Evolutionary conservation across 2,329 filamentous ascomycete genomes (phyloP).

Genomic region (Sporothrix curviconia): DNA sequence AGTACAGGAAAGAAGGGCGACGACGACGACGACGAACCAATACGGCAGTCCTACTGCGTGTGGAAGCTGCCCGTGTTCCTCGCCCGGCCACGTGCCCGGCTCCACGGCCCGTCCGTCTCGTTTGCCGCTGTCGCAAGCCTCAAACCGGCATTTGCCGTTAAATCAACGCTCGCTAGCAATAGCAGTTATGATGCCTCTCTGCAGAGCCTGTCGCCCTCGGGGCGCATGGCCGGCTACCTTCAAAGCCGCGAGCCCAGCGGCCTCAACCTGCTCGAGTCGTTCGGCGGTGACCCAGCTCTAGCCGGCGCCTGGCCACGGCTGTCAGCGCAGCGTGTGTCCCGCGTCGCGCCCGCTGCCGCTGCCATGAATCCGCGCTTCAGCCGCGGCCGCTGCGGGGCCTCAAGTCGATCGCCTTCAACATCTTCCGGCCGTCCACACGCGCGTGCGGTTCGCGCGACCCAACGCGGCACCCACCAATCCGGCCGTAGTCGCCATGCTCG

Average conservation of each 20-base stretch:
- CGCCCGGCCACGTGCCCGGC: slow-evolving; percentile 53
- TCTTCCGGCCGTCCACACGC: slow-evolving; percentile 65
- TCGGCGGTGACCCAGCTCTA: slow-evolving; percentile 59
- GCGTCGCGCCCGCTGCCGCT: slow-evolving; percentile 62
- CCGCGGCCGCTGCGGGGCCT: slow-evolving; percentile 55
- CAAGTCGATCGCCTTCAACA: slow-evolving; percentile 54
- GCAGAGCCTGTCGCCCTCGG: not conserved
- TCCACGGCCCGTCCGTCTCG: slow-evolving; percentile 59
- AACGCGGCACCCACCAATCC: slow-evolving; percentile 51
- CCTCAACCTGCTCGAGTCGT: slow-evolving; percentile 70
- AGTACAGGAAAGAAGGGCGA: slow-evolving; percentile 20
- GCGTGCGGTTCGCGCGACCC: slow-evolving; percentile 64
- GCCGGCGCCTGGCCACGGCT: slow-evolving; percentile 57
- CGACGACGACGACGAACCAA: slow-evolving; percentile 18
- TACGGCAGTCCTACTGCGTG: slow-evolving; percentile 44
- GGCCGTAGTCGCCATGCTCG: slow-evolving; percentile 62
- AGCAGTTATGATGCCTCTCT: too few species aligned
- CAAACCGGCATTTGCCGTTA: slow-evolving; percentile 42
- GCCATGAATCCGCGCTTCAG: slow-evolving; percentile 32
- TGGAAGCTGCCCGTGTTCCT: slow-evolving; percentile 58
- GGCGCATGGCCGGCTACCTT: slow-evolving; percentile 49
- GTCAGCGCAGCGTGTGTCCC: slow-evolving; percentile 67
- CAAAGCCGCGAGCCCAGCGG: slow-evolving; percentile 62
- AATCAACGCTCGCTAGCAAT: slow-evolving; percentile 36
- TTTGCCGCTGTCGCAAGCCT: slow-evolving; percentile 57